Base-by-base conservation (phyloP, 169 alveolate genomes). In the Plasmodium ovale region DNA sequence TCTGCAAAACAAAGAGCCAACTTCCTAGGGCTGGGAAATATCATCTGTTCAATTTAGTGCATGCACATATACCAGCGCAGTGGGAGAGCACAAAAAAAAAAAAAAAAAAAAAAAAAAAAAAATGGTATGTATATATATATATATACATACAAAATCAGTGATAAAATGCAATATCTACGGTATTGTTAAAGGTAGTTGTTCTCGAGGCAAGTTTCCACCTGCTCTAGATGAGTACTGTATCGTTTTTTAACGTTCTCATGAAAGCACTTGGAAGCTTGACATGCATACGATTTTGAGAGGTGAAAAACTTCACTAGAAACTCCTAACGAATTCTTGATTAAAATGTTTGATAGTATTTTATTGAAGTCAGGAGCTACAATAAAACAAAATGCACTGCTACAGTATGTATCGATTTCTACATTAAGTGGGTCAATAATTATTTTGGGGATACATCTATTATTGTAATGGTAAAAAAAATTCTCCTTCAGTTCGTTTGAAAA, bases 321-420 rank as follows among this genome's bases (percentile, higher is more conserved):
- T 6, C 89, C 89, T 23, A 65, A 6, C 10, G 35, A 14, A 39
- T 49, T 62, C 58, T 79, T 79, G 42, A 79, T 79, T 25, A 62
- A 58, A 19, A 64, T 64, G 47, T 79, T 79, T 49, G 89, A 64
- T 44, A 79, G 35, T 7, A 79, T 54, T 56, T 79, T 79, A 21
- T 62, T 56, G 42, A 64, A 79, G 10, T 65, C 71, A 16, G 89
- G 89, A 33, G 89, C 89, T n/a, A 79, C 27, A 44, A 79, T 67
- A 42, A 65, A 79, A 42, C 89, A 79, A 70, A 79, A 79, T 14
- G 89, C 89, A 70, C 84, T 79, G 44, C 82, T 79, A 69, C 89
- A 79, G 35, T 79, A 79, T 7, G 37, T 23, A 21, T 79, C 59
- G 16, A 79, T 42, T 79, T 79, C 89, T 56, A 33, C 59, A n/a